Conservation (phyloP, 495 filamentous ascomycete genomes). For the Podospora appendiculata region DNA sequence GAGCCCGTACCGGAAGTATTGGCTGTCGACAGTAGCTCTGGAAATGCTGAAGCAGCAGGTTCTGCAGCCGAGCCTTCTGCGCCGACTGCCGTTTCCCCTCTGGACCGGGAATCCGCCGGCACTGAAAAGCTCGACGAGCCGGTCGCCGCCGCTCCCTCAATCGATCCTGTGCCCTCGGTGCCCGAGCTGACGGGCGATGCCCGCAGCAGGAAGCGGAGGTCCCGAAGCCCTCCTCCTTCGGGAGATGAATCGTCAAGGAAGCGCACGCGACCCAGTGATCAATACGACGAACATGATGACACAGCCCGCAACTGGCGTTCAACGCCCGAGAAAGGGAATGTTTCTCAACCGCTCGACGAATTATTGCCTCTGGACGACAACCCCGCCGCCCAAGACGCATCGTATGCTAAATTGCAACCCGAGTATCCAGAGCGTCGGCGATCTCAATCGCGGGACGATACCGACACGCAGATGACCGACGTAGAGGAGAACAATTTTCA, state of each 20-base stretch:
- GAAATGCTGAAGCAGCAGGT: too few relatives aligned
- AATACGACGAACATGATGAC: background rate
- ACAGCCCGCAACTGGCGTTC: too few relatives aligned
- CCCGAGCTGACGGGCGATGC: conserved; percentile 28
- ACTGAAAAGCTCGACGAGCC: too few relatives aligned
- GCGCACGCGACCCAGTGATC: conserved; percentile 28
- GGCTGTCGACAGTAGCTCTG: too few relatives aligned
- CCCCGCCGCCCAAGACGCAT: background rate
- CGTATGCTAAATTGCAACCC: conserved; percentile 6
- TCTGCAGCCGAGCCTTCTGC: too few relatives aligned
- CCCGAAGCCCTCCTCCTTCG: conserved; percentile 53
- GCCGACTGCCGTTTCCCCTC: too few relatives aligned
- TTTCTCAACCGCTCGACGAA: background rate
- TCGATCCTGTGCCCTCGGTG: too few relatives aligned
- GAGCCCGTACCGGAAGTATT: too few relatives aligned
- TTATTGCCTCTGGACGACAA: background rate
- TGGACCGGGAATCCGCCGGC: too few relatives aligned
- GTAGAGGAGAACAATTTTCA: background rate
- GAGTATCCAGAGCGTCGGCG: background rate
- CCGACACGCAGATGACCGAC: background rate
- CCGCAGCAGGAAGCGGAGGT: conserved; percentile 68
- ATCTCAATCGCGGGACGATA: background rate
- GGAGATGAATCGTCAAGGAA: conserved; percentile 35
- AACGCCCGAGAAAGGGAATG: too few relatives aligned
- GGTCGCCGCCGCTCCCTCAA: too few relatives aligned